Evolutionary conservation across 2,329 filamentous ascomycete genomes (phyloP), one percentile per base, ranked within the genome.

Genomic region (Penicillium frequentans): DNA sequence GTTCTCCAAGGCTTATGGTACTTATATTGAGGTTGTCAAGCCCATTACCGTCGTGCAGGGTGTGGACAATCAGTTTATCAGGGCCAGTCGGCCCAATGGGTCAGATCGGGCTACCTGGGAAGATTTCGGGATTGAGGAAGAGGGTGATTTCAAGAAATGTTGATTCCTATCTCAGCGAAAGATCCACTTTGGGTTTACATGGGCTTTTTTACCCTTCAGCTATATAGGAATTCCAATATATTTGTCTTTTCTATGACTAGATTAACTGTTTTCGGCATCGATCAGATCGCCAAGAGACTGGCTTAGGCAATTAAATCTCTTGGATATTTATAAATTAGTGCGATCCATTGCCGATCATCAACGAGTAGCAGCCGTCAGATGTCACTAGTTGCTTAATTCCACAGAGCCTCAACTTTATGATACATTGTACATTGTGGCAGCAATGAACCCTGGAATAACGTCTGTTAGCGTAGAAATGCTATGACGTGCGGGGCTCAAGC

Each of bases 41-140:
- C 79, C 80, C 0, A 75, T 81, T 11, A 73, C 77, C 9, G 68
- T 72, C 49, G 75, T 82, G 42, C 76, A 79, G 33, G 79, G 78
- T 0, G 77, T 79, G 13, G 79, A 80, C 66, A 81, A 80, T 64
- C 75, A 73, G 27, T 82, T 81, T 61, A 58, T 78, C 29, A 73
- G 80, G 43, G 78, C 75, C 46, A 78, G 78, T 57, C 74, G 80
- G 55, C 82, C 82, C 5, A 84, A 84, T 69, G 82, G 81, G 2
- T 77, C 72, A 31, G 81, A 84, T 69, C 64, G 67, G 42, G 72
- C 82, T 4, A 77, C 69, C 14, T 84, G 82, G 82, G 69, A 75
- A 19, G 71, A 67, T 31, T 73, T 73, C 33, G 51, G 54, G 35
- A 42, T 54, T 29, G 51, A 63, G 24, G 56, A 49, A 8, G 67